Conservation (phyloP, 495 filamentous ascomycete genomes). For the Friedmanniomyces simplex region DNA sequence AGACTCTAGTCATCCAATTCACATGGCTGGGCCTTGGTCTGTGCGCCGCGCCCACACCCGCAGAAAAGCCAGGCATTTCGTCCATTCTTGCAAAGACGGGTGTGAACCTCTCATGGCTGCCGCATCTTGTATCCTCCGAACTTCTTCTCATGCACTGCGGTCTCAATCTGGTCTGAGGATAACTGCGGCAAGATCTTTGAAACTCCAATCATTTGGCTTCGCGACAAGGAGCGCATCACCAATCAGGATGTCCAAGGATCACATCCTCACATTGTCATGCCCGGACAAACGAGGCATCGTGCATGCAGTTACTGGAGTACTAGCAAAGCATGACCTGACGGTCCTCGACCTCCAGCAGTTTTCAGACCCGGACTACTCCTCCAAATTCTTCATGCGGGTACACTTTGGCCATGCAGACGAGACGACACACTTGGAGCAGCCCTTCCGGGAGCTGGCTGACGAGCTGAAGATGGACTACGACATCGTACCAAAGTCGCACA, state of each 20-base stretch:
- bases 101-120: too few species aligned
- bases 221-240: neutral
- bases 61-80: too few species aligned
- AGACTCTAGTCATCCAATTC: too few species aligned
- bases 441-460: slow-evolving; percentile 45
- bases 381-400: slow-evolving; percentile 70
- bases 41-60: too few species aligned
- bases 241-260: slow-evolving; percentile 34
- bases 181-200: too few species aligned
- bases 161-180: too few species aligned
- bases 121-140: too few species aligned
- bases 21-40: too few species aligned
- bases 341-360: slow-evolving; percentile 68
- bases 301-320: slow-evolving; percentile 61
- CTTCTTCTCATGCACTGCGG: too few species aligned
- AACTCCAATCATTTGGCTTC: too few species aligned
- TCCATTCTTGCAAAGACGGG: too few species aligned
- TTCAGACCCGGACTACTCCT: slow-evolving; percentile 47
- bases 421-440: slow-evolving; percentile 35
- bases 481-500: slow-evolving; percentile 49
- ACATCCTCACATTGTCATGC: slow-evolving; percentile 65
- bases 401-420: slow-evolving; percentile 49
- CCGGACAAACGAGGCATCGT: slow-evolving; percentile 68
- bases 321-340: slow-evolving; percentile 55
- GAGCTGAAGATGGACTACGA: slow-evolving; percentile 52